Base-by-base conservation (phyloP, 163 green algal genomes). In the Botryococcus braunii region DNA sequence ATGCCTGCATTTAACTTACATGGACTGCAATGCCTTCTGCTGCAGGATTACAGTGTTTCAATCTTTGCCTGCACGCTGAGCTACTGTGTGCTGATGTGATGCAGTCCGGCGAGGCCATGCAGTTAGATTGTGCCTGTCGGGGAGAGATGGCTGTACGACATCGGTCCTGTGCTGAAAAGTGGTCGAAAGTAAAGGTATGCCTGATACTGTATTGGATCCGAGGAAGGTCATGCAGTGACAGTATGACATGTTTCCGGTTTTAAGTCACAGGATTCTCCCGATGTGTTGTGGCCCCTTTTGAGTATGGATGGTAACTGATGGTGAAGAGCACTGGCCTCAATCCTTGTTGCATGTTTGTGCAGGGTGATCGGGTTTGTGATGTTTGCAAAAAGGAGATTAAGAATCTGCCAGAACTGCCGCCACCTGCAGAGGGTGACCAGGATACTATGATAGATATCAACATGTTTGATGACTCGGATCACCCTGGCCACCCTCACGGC, bases 111-210 rank as follows among this genome's bases (percentile, higher is more conserved):
- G 72, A 85, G 66, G 88, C 88, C n/a, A 89, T 95, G 7, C 55
- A 66, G 31, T 78, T 93, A 55, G 78, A 86, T 29, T 95, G 89
- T 74, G 48, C 78, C 23, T 96, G 89, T 65, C 83, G 84, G 34
- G 89, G 89, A 0, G 89, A 96, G 39, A 67, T 93, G 13, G 86
- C 88, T n/a, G 50, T 96, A 71, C 73, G 89, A 32, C 89, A 96
- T 75, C 69, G 76, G 7, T 73, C 72, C 5, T 96, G 89, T 62
- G 88, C 88, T 2, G 76, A 90, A 27, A 92, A 95, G 70, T 96
- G 89, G 89, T 78, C 74, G 21, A 77, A 83, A 68, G 79, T 92
- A 34, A 95, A 95, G 81, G 75, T 55, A 43, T 27, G 8, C 35
- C 7, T n/a, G n/a, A n/a, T n/a, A n/a, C n/a, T n/a, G n/a, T n/a